Base-by-base conservation (phyloP, 129 eudicot genomes). In the Saussurea involucrata region DNA sequence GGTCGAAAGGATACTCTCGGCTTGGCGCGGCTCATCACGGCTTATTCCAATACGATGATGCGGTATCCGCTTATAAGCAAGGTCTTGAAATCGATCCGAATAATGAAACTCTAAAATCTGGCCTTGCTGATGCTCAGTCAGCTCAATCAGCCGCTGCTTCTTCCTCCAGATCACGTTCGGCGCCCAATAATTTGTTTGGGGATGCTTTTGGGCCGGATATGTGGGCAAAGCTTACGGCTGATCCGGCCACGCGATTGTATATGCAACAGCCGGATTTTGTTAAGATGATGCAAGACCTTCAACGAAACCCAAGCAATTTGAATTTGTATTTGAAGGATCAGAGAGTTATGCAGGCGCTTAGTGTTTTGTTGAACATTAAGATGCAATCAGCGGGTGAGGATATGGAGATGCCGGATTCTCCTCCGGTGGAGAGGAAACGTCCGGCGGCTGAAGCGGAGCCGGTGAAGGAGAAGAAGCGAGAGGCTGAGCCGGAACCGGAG, bases 201-300 rank as follows among this genome's bases (percentile, higher is more conserved):
- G 96, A 95, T 75, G 94, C 91, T 61, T 95, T 95, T 80, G 99
- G 99, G 61, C 91, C 96, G 67, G 97, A 95, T 79, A 92, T 95
- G 99, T 92, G 95, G 99, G 87, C 86, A 3, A 95, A 86, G 87
- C 71, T 95, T 22, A 90, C 91, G 6, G 86, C 92, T 6, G 99
- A 95, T 70, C 91, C 97, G 34, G 61, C 77, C 6, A 95, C 99
- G 0, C 60, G 97, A 63, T 78, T 24, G 74, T 92, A 15, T 40
- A 79, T 95, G 80, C 88, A 90, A 46, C 95, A 92, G 75, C 95
- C 97, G 3, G 99, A 95, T 92, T 95, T 87, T 32, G 89, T 92
- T 24, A 80, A 67, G 18, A 95, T 95, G 88, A 86, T 95, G 97
- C 77, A 90, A 85, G 99, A 95, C 44, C 73, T 95, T 8, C 96